Evolutionary conservation across 2,329 filamentous ascomycete genomes (phyloP).

Genomic region (Sporothrix pseudoabietina): DNA sequence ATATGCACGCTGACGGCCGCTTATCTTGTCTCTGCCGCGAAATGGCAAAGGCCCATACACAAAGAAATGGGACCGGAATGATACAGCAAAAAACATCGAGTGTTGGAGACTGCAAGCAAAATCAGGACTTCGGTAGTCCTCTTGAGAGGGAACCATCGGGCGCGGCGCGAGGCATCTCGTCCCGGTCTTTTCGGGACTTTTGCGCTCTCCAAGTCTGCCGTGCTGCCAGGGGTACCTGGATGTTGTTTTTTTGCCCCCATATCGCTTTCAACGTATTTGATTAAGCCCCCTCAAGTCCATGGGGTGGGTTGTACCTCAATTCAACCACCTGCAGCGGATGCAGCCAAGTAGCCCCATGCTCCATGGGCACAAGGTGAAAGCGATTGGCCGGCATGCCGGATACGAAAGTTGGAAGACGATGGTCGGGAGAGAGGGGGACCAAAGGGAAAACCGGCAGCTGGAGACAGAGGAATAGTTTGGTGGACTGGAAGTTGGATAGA

Average conservation of each 20-base stretch:
- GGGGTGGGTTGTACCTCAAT: background rate
- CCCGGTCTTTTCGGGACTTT: background rate
- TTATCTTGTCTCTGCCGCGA: conserved; percentile 10
- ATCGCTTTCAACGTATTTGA: background rate
- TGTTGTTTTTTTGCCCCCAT: background rate
- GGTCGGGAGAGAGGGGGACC: conserved; percentile 8
- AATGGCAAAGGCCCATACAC: background rate
- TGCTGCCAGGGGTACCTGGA: conserved; percentile 5
- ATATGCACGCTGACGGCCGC: conserved; percentile 10
- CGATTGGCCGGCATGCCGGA: conserved; percentile 19
- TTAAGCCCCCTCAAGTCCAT: background rate
- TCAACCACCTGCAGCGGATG: conserved; percentile 19
- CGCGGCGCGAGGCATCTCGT: background rate
- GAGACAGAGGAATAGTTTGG: background rate
- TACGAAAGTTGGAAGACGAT: background rate
- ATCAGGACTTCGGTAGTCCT: conserved; percentile 1
- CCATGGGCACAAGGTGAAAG: conserved; percentile 1
- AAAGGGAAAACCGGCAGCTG: conserved; percentile 15
- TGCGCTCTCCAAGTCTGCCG: conserved; percentile 11
- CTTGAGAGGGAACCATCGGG: background rate
- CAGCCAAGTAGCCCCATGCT: background rate
- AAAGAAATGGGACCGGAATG: background rate
- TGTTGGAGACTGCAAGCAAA: background rate
- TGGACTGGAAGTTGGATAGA: background rate
- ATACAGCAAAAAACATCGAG: background rate